These are phyloP conservation scores for Kuraishia molischiana DNA, from an alignment of 805 yeast species.

Conservation along the genomic window DNA sequence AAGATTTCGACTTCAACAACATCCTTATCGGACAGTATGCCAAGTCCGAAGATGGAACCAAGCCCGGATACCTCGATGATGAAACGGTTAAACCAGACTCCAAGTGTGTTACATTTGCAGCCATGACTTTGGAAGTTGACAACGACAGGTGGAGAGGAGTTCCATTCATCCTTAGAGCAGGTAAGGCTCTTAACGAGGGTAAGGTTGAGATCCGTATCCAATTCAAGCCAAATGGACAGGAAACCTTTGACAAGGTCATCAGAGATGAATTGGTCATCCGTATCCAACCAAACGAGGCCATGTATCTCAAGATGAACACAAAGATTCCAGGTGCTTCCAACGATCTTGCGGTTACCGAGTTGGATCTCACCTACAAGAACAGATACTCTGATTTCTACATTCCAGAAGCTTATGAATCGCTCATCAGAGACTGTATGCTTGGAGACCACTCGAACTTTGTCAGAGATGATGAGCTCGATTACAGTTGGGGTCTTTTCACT, in stretches of 20 bases:
- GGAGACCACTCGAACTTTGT: constrained; percentile 98
- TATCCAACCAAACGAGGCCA: constrained; percentile 91
- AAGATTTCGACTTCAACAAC: constrained; percentile 54
- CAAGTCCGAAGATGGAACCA: constrained; percentile 74
- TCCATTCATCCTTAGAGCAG: constrained; percentile 92
- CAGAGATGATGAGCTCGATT: constrained; percentile 93
- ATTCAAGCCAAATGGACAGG: constrained; percentile 77
- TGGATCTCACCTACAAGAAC: constrained; percentile 75
- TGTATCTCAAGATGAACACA: constrained; percentile 86
- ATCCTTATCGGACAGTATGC: constrained; percentile 83
- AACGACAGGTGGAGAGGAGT: constrained; percentile 99
- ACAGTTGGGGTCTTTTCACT: constrained; percentile 88
- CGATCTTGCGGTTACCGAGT: constrained; percentile 75
- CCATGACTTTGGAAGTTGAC: constrained; percentile 63
- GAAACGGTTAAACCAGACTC: constrained; percentile 77
- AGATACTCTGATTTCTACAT: constrained; percentile 87
- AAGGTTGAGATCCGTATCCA: constrained; percentile 94
- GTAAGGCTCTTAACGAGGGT: constrained; percentile 91
- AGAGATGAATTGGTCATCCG: constrained; percentile 92
- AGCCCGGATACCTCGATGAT: constrained; percentile 90
- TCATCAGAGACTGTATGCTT: constrained; percentile 79
- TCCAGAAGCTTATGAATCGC: constrained; percentile 96
- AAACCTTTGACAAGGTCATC: constrained; percentile 71
- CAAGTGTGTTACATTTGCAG: constrained; percentile 89
- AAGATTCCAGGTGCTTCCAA: constrained; percentile 90